These are phyloP conservation scores for Backusella parvicylindrica DNA, from an alignment of 192 early-diverging fungal species.

Conservation along the genomic window DNA sequence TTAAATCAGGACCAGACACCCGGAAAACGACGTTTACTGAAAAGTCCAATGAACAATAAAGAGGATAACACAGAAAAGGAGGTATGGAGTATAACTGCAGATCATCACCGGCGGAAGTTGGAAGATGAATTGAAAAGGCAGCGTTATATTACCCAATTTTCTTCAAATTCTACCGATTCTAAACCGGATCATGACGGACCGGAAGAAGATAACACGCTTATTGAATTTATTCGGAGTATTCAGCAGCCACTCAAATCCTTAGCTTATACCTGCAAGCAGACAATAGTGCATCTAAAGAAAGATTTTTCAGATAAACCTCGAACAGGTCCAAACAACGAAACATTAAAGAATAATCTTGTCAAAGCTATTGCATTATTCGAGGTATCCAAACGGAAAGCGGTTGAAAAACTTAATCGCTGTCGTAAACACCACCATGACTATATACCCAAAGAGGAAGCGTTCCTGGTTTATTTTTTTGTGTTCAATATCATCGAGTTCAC, in stretches of 20 bases:
- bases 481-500: conserved; percentile 76
- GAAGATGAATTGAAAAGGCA: conserved; percentile 28
- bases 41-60: background rate
- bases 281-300: conserved; percentile 45
- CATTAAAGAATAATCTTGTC: conserved; percentile 42
- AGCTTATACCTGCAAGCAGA: conserved; percentile 53
- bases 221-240: conserved; percentile 49
- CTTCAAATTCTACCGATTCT: background rate
- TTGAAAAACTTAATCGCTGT: conserved; percentile 35
- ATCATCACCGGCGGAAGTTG: conserved; percentile 22
- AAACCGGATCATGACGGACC: background rate
- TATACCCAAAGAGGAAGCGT: conserved; percentile 62
- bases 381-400: conserved; percentile 40
- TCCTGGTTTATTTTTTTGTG: conserved; percentile 76
- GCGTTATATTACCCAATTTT: background rate
- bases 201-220: conserved; percentile 24
- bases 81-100: conserved; percentile 24
- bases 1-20: conserved; percentile 14
- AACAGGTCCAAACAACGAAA: background rate
- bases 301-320: conserved; percentile 30
- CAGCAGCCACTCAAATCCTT: conserved; percentile 52
- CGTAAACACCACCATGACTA: conserved; percentile 16
- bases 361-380: conserved; percentile 53
- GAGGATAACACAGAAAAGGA: background rate
- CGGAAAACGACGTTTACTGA: conserved; percentile 25